Percentiles rank a stretch among this genome's conserved stretches.
Evolutionary conservation across 306 rosid genomes (phyloP).

Genomic region (Begonia peltatifolia): DNA sequence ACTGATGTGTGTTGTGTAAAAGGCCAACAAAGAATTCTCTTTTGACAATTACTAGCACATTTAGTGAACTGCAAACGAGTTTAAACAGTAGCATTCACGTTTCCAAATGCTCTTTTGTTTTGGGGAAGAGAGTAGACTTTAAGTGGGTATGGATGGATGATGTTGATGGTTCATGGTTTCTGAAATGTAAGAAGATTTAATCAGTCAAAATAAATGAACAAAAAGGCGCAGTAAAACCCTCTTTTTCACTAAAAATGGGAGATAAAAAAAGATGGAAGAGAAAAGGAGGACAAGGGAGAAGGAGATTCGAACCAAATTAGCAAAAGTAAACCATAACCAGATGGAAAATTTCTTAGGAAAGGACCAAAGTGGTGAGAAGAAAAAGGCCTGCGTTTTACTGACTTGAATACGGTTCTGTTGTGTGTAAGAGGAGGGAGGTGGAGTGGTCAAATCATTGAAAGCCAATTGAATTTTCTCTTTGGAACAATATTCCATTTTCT

Average conservation of each 20-base stretch:
- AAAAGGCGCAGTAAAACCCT: conserved; percentile 19
- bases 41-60: no score
- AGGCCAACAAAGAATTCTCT: conserved; percentile 2
- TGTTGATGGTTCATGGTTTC: conserved; percentile 28
- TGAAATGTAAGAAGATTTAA: conserved; percentile 5
- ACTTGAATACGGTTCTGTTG: conserved; percentile 69
- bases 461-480: background rate
- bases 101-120: conserved; percentile 13
- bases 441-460: conserved; percentile 88
- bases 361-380: conserved; percentile 76
- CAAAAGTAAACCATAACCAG: conserved; percentile 31
- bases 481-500: background rate
- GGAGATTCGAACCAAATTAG: conserved; percentile 52
- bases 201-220: conserved; percentile 1
- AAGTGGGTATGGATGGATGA: conserved; percentile 27
- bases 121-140: conserved; percentile 42
- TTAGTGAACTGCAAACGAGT: no score
- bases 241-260: conserved; percentile 20
- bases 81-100: no score
- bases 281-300: conserved; percentile 7
- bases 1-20: no score
- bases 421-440: conserved; percentile 52
- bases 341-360: conserved; percentile 36
- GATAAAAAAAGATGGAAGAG: background rate
- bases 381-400: conserved; percentile 45